A percentile compares a stretch with the other conserved stretches of the same genome.
Conservation (phyloP, 2,329 filamentous ascomycete species). For the Aspergillus sp. region DNA sequence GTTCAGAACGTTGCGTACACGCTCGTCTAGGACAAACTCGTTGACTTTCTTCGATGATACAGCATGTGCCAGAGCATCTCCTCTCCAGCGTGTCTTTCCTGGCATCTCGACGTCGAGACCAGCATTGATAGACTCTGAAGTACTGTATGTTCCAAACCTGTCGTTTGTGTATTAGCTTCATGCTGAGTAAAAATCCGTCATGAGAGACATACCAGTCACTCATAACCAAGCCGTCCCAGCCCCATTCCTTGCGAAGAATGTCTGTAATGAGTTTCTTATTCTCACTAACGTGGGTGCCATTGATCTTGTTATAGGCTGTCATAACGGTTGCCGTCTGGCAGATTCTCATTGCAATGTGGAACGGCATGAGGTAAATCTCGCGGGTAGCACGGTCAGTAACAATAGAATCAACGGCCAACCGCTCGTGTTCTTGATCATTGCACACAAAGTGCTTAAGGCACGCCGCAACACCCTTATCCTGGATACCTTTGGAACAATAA, state of each 20-base stretch:
- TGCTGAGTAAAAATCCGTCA: neutral
- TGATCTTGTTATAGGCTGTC: constrained; percentile 60
- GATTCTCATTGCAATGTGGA: constrained; percentile 60
- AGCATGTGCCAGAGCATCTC: constrained; percentile 39
- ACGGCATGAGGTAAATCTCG: constrained; percentile 65
- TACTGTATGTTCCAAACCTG: constrained; percentile 49
- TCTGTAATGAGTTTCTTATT: constrained; percentile 42
- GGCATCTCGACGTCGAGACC: constrained; percentile 51
- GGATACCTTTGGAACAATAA: constrained; percentile 70
- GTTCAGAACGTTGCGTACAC: constrained; percentile 58
- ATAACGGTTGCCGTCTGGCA: constrained; percentile 57
- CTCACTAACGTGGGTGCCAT: constrained; percentile 50
- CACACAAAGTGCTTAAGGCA: constrained; percentile 68
- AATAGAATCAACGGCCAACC: constrained; percentile 44
- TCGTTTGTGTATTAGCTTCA: neutral
- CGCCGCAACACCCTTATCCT: constrained; percentile 71
- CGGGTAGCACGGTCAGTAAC: constrained; percentile 55
- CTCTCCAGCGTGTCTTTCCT: constrained; percentile 46
- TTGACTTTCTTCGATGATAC: constrained; percentile 58
- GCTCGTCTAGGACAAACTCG: constrained; percentile 56
- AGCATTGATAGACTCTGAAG: constrained; percentile 45
- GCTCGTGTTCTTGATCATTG: constrained; percentile 49
- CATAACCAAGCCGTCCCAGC: constrained; percentile 48
- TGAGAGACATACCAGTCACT: constrained; percentile 42
- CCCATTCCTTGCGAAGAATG: constrained; percentile 48